Evolutionary conservation across 148 eudicot genomes (phyloP), one percentile per base, ranked within the genome.

Genomic region (Camellia sinensis): DNA sequence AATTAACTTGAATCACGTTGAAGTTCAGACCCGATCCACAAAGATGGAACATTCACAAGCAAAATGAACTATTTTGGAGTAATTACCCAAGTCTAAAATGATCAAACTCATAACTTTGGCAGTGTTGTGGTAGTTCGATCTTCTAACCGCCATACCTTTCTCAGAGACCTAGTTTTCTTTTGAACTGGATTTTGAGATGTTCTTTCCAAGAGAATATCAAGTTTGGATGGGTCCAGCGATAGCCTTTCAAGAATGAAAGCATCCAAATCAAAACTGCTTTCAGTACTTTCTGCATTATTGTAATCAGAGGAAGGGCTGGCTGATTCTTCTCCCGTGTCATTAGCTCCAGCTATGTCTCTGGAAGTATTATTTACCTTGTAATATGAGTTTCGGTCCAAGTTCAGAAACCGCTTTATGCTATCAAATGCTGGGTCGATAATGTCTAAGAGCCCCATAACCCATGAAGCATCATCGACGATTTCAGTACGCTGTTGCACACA

Each of bases 401-500:
- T 92, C 50, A 96, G 57, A 65, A 96, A 82, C 78, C 88, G 86
- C 87, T 91, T 96, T 74, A 96, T 85, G 82, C 93, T 90, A 73
- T 92, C 92, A 3, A 96, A 87, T 59, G 99, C 99, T 5, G 99
- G 99, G 73, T 96, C 99, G 44, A 96, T 90, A 65, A 96, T 88
- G 88, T 93, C 95, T 59, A 93, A 59, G 86, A 96, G 87, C 67
- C 97, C 99, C 85, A 80, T 91, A 44, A 90, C 93, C 99, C 99
- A 96, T 40, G 97, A 89, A 53, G 90, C 94, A 80, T 96, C 99
- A 74, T 96, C 99, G 1, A 92, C 92, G 7, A 96, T 88, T 82
- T 96, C 99, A 60, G 95, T 96, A 46, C 97, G 91, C 99, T 96
- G 95, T 86, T 74, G 82, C 81, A 87, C 73, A 80, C 41, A 80